A percentile compares a stretch with the other conserved stretches of the same genome.
Evolutionary conservation across 1,139 yeast genomes (phyloP).

Genomic region (Saccharomycopsis hybrid): DNA sequence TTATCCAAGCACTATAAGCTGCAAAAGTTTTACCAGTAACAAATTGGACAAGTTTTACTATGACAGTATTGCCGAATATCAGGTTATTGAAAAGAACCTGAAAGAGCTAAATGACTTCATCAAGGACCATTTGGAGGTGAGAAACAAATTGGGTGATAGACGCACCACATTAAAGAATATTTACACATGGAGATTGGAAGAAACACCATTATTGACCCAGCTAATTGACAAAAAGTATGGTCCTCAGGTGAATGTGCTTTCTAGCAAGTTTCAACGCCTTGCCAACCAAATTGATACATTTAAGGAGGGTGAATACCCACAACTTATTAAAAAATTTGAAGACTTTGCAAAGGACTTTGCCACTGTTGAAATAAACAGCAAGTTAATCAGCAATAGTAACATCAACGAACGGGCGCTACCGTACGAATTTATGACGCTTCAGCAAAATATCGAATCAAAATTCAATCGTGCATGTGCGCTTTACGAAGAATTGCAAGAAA

Average conservation of each 20-base stretch:
- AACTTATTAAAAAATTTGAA: constrained; percentile 7
- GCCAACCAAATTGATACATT: constrained; percentile 1
- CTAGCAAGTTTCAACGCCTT: neutral
- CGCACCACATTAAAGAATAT: constrained; percentile 1
- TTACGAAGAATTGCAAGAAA: constrained; percentile 7
- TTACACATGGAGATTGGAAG: constrained; percentile 16
- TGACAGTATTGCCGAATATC: constrained; percentile 14
- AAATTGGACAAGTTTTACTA: constrained; percentile 9
- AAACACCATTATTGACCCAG: neutral
- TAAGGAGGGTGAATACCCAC: neutral
- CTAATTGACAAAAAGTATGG: constrained; percentile 3
- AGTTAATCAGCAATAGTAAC: constrained; percentile 4
- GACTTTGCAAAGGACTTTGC: constrained; percentile 13
- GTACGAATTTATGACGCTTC: constrained; percentile 7
- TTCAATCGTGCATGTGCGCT: constrained; percentile 1
- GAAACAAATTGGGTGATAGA: neutral
- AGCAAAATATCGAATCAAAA: constrained; percentile 8
- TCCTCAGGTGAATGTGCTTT: neutral
- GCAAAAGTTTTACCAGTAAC: neutral
- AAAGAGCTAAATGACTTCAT: constrained; percentile 7
- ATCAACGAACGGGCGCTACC: constrained; percentile 5
- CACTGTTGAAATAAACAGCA: constrained; percentile 7
- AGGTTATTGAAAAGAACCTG: constrained; percentile 3
- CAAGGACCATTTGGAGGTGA: constrained; percentile 11
- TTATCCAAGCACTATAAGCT: constrained; percentile 4